Percentiles rank a stretch among this genome's conserved stretches.
phyloP scores from a whole-genome alignment of 1,284 basidiomycete genomes.

The Testicularia cyperi region DNA sequence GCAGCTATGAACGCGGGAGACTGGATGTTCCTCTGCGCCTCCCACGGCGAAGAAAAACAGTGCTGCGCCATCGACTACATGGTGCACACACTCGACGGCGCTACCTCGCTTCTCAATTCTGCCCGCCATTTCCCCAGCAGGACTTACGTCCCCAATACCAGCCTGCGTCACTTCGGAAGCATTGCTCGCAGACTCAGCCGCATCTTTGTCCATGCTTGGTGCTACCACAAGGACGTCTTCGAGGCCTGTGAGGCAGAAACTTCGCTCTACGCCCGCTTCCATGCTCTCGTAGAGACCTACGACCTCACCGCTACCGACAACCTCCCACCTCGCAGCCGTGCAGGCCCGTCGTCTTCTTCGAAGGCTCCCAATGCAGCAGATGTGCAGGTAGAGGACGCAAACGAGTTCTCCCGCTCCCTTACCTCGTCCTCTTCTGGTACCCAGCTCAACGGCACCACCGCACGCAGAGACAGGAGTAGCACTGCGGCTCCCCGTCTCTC shows the following conservation, averaged over 20 bases:
- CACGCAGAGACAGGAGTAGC: slow-evolving; percentile 18
- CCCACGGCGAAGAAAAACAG: slow-evolving; percentile 66
- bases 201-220: slow-evolving; percentile 91
- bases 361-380: not conserved
- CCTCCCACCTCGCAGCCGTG: slow-evolving; percentile 21
- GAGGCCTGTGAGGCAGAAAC: slow-evolving; percentile 87
- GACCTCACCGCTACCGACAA: slow-evolving; percentile 64
- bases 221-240: slow-evolving; percentile 76
- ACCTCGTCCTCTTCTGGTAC: slow-evolving; percentile 6
- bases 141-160: slow-evolving; percentile 67
- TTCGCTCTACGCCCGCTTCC: slow-evolving; percentile 85
- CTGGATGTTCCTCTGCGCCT: slow-evolving; percentile 94
- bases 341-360: not conserved
- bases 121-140: slow-evolving; percentile 76
- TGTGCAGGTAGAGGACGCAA: slow-evolving; percentile 1
- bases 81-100: slow-evolving; percentile 87
- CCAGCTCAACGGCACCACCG: slow-evolving; percentile 15
- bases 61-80: slow-evolving; percentile 98
- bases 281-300: slow-evolving; percentile 77
- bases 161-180: slow-evolving; percentile 81
- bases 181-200: slow-evolving; percentile 84
- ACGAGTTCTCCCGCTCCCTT: slow-evolving; percentile 13
- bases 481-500: slow-evolving; percentile 19
- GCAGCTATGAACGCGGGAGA: slow-evolving; percentile 96
- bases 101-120: slow-evolving; percentile 87